Evolutionary conservation across 2,329 filamentous ascomycete species (phyloP).

Genomic region (Ophiognomonia clavigignenti-juglandacearum): DNA sequence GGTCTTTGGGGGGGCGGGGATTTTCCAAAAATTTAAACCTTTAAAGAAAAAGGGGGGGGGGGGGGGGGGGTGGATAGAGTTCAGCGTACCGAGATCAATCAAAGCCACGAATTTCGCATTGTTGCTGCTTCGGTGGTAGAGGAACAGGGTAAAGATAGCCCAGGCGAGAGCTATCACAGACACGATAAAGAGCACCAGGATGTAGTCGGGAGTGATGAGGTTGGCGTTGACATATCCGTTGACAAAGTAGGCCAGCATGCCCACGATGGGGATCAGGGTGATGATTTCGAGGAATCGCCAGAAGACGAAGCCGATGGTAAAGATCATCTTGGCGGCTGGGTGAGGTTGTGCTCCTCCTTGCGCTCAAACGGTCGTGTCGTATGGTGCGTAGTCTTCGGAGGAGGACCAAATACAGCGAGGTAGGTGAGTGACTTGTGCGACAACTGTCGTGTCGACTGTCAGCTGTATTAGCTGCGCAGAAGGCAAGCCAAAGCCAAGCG

Average conservation of each 20-base stretch:
- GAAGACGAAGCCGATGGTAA: conserved; percentile 58
- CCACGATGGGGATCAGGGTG: conserved; percentile 60
- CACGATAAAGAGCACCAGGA: conserved; percentile 65
- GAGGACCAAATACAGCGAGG: no score
- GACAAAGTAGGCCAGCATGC: conserved; percentile 65
- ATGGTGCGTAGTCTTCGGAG: no score
- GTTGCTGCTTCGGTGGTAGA: conserved; percentile 56
- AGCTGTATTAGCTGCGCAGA: no score
- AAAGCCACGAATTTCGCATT: conserved; percentile 59
- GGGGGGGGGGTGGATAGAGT: not conserved
- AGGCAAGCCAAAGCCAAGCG: no score
- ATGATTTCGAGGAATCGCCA: conserved; percentile 59
- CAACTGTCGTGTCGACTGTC: no score
- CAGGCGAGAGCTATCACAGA: conserved; percentile 59
- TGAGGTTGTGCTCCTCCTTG: not conserved
- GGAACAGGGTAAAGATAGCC: conserved; percentile 61
- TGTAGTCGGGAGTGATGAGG: conserved; percentile 54
- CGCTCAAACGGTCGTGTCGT: no score
- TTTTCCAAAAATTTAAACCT: no score
- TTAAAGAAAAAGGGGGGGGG: not conserved
- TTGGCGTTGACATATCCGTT: conserved; percentile 53
- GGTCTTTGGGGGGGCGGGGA: not conserved
- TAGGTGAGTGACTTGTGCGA: no score
- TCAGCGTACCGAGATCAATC: conserved; percentile 44
- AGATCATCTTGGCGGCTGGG: conserved; percentile 45